Evolutionary conservation across 495 filamentous ascomycete species (phyloP), one percentile per base, ranked within the genome.

Genomic region (Xylaria sp.): DNA sequence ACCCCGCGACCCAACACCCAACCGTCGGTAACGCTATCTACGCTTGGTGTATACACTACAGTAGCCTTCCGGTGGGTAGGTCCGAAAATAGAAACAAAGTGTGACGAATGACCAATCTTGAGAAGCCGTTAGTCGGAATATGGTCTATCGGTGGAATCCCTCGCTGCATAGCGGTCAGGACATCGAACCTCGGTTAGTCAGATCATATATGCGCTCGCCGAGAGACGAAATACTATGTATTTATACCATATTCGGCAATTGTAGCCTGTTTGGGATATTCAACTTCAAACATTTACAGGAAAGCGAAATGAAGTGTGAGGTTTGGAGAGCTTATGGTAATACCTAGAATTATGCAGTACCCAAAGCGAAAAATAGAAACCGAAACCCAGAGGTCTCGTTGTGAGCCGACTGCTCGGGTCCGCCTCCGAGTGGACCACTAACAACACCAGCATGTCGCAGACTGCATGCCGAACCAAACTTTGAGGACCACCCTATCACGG

Each of bases 81-180:
- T 52, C 43, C 44, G 4, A 66, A 66, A 67, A 67, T 67, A 67
- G 64, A 67, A 67, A 55, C 35, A 52, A 26, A 26, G 33, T n/a
- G 33, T 41, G 33, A 53, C 48, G 35, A 26, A 4, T 6, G 35
- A 5, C 31, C 31, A 15, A n/a, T 58, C 31, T 58, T 5, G 55
- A 58, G 26, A 58, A 31, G 6, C 31, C 55, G 55, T 58, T 37
- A 17, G 55, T 37, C 55, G 55, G 12, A 21, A 58, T 37, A 58
- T 33, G 33, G 55, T 37, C 53, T 9, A 35, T 63, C 35, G 43
- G 61, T 33, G 35, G 59, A 21, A 64, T n/a, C 26, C 26, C 26
- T 35, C 31, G 24, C 63, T 53, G 19, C 63, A 52, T 1, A 29
- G 63, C 41, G 63, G 46, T 66, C 46, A 66, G 46, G 43, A 21